A percentile compares a stretch with the other conserved stretches of the same genome.
phyloP scores from a whole-genome alignment of 2,329 filamentous ascomycete species.

The Botrytis sinoallii region DNA sequence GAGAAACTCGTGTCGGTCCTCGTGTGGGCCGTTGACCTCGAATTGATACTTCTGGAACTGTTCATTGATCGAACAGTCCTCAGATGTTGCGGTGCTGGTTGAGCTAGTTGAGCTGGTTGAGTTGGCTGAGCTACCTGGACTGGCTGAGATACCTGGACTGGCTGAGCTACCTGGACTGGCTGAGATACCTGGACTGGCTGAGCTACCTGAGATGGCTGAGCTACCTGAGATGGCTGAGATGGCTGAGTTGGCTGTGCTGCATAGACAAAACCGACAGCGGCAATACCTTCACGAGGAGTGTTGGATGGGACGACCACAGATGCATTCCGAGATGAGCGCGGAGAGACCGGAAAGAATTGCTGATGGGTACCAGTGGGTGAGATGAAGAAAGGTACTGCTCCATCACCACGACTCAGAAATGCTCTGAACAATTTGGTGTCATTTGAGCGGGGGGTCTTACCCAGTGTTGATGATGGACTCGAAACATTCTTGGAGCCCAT shows the following conservation, averaged over 20 bases:
- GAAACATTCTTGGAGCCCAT: neutral
- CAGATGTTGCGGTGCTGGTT: neutral
- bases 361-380: neutral
- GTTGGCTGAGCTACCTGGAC: too few species aligned
- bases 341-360: neutral
- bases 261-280: neutral
- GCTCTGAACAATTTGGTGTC: neutral
- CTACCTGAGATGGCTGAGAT: neutral
- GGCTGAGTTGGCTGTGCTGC: neutral
- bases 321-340: neutral
- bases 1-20: neutral
- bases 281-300: neutral
- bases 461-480: neutral
- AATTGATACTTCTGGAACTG: neutral
- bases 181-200: neutral
- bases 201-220: neutral
- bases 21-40: neutral
- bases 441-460: neutral
- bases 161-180: neutral
- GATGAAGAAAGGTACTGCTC: neutral
- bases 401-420: neutral
- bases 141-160: neutral
- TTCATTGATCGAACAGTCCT: neutral
- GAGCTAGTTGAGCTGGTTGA: neutral
- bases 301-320: neutral